Conservation (phyloP, 2,329 filamentous ascomycete genomes). For the Microdochium trichocladiopsis region DNA sequence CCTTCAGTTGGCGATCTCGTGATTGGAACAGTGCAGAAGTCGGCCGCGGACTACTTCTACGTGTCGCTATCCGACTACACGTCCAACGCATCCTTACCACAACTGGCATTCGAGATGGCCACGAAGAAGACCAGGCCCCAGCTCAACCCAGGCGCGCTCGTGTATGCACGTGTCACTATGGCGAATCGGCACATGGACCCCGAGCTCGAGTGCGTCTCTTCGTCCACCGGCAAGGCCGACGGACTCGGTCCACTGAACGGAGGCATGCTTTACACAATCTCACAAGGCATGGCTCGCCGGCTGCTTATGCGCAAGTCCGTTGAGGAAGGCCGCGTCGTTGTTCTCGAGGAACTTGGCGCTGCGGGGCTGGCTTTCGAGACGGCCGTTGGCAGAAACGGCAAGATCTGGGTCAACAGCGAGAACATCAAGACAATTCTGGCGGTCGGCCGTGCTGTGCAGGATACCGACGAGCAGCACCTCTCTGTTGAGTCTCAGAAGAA, state of each 20-base stretch:
- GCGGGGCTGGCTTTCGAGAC: slow-evolving; percentile 86
- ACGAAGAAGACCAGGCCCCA: slow-evolving; percentile 87
- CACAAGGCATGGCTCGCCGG: slow-evolving; percentile 72
- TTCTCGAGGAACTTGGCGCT: slow-evolving; percentile 71
- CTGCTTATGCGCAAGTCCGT: slow-evolving; percentile 60
- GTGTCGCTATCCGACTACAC: slow-evolving; percentile 66
- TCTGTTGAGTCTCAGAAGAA: slow-evolving; percentile 62
- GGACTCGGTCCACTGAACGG: slow-evolving; percentile 77
- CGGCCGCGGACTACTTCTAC: slow-evolving; percentile 69
- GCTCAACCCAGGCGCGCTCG: slow-evolving; percentile 65
- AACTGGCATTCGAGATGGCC: slow-evolving; percentile 88
- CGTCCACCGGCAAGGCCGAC: slow-evolving; percentile 80
- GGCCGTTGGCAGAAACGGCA: slow-evolving; percentile 86
- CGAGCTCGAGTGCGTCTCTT: slow-evolving; percentile 84
- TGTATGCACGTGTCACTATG: slow-evolving; percentile 79
- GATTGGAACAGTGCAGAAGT: slow-evolving; percentile 77
- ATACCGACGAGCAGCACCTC: slow-evolving; percentile 65
- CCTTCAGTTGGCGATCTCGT: slow-evolving; percentile 79
- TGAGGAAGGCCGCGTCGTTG: slow-evolving; percentile 57
- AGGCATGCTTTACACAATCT: slow-evolving; percentile 82
- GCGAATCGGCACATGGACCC: slow-evolving; percentile 79
- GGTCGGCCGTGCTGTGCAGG: slow-evolving; percentile 70
- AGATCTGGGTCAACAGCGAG: slow-evolving; percentile 83
- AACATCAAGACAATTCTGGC: slow-evolving; percentile 64
- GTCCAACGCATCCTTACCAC: slow-evolving; percentile 63